Evolutionary conservation across 768 basidiomycete species (phyloP).

Genomic region (Dictyophora rubrovolvata): DNA sequence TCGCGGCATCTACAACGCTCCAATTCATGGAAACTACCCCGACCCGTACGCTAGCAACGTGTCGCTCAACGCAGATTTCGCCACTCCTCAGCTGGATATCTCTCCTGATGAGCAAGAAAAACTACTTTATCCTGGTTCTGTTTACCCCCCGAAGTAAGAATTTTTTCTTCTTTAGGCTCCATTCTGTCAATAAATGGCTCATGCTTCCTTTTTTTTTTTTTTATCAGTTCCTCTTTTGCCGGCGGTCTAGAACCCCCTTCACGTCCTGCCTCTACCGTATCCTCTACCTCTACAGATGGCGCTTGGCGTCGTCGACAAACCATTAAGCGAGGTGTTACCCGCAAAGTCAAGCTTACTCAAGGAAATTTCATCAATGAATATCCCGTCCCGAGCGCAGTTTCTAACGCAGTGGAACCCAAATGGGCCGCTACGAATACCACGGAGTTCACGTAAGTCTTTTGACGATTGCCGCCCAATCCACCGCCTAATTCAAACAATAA

Average conservation of each 20-base stretch:
- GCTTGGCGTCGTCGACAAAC: conserved; percentile 71
- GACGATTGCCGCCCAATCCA: neutral
- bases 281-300: conserved; percentile 26
- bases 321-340: conserved; percentile 87
- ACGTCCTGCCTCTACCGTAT: conserved; percentile 33
- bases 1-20: conserved; percentile 28
- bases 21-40: conserved; percentile 21
- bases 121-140: conserved; percentile 59
- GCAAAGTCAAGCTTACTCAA: conserved; percentile 85
- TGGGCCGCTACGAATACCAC: conserved; percentile 64
- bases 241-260: conserved; percentile 53
- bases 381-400: conserved; percentile 74
- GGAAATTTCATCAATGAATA: conserved; percentile 92
- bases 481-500: neutral
- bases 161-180: conserved; percentile 7
- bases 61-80: conserved; percentile 45
- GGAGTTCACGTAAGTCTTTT: conserved; percentile 74
- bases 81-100: conserved; percentile 28
- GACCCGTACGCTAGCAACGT: conserved; percentile 30
- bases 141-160: conserved; percentile 51
- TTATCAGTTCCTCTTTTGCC: conserved; percentile 41
- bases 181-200: conserved; percentile 8
- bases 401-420: conserved; percentile 71
- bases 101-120: conserved; percentile 69
- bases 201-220: neutral